phyloP scores from a whole-genome alignment of 2,329 filamentous ascomycete genomes.

The Paraphaeosphaeria sporulosa region DNA sequence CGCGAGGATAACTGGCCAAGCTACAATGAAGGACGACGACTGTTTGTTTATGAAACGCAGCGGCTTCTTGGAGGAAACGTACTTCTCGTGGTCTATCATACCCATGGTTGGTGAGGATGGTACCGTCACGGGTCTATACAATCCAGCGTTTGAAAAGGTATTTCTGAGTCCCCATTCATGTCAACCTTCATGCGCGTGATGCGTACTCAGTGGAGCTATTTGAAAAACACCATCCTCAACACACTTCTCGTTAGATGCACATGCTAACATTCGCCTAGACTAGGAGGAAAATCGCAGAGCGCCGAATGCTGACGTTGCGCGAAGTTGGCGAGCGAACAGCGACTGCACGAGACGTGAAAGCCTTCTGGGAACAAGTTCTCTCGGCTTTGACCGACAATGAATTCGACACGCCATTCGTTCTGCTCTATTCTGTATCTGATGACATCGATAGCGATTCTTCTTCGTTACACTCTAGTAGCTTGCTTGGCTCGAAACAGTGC shows the following conservation, averaged over 20 bases:
- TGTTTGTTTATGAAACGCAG: constrained; percentile 75
- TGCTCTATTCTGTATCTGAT: constrained; percentile 79
- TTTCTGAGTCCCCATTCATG: not conserved
- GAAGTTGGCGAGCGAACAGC: constrained; percentile 80
- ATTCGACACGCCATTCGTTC: constrained; percentile 76
- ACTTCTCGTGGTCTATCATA: constrained; percentile 84
- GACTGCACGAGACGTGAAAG: constrained; percentile 73
- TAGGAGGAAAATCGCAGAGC: constrained; percentile 76
- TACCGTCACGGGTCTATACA: constrained; percentile 77
- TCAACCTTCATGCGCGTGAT: not conserved
- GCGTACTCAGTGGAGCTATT: not conserved
- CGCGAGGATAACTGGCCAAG: constrained; percentile 74
- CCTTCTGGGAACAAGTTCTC: constrained; percentile 76
- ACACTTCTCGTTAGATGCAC: not conserved
- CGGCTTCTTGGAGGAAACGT: constrained; percentile 78
- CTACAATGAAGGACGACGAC: constrained; percentile 86
- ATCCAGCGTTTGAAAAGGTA: constrained; percentile 78
- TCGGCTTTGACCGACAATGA: constrained; percentile 76
- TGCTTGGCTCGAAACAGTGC: constrained; percentile 68
- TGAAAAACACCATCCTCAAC: not conserved
- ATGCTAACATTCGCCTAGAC: constrained; percentile 52
- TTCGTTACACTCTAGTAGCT: constrained; percentile 73
- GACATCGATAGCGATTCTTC: constrained; percentile 75
- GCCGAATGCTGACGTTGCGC: constrained; percentile 79
- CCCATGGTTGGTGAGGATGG: constrained; percentile 79